Percentiles rank a stretch among this genome's conserved stretches.
These are phyloP conservation scores for Xylaria sp. DNA, from an alignment of 2,329 filamentous ascomycete genomes.

Conservation along the genomic window DNA sequence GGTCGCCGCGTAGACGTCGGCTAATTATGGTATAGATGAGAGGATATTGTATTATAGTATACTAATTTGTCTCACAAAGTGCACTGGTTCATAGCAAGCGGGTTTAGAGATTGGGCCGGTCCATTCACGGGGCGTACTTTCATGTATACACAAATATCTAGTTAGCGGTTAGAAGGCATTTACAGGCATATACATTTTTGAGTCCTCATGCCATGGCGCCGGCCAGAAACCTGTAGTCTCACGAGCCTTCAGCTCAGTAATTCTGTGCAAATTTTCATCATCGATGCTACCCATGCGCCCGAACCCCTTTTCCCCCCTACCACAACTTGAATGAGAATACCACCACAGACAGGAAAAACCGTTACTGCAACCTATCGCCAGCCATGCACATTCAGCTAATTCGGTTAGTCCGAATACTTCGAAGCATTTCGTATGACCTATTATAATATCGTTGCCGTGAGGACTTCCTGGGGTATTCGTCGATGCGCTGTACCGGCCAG, in stretches of 20 bases:
- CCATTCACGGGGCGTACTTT: constrained; percentile 9
- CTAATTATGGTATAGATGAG: constrained; percentile 23
- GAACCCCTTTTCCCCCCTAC: neutral
- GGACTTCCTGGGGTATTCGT: neutral
- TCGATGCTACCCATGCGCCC: neutral
- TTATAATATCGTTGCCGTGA: neutral
- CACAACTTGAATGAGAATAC: neutral
- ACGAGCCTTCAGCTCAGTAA: neutral
- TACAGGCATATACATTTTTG: neutral
- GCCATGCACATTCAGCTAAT: neutral
- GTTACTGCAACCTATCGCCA: neutral
- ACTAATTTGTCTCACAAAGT: neutral
- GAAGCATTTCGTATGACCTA: neutral
- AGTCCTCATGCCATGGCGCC: neutral
- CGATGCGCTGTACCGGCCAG: neutral
- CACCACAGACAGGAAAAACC: neutral
- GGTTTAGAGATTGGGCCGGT: constrained; percentile 2
- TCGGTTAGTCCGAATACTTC: constrained; percentile 2
- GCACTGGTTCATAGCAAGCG: constrained; percentile 28
- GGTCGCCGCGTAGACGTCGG: constrained; percentile 44
- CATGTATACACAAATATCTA: constrained; percentile 3
- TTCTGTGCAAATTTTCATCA: constrained; percentile 1
- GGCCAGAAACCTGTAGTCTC: neutral
- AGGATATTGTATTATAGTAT: constrained; percentile 22
- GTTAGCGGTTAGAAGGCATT: constrained; percentile 2